These are phyloP conservation scores for Rhizopogon parksii DNA, from an alignment of 1,284 basidiomycete species.

Conservation along the genomic window DNA sequence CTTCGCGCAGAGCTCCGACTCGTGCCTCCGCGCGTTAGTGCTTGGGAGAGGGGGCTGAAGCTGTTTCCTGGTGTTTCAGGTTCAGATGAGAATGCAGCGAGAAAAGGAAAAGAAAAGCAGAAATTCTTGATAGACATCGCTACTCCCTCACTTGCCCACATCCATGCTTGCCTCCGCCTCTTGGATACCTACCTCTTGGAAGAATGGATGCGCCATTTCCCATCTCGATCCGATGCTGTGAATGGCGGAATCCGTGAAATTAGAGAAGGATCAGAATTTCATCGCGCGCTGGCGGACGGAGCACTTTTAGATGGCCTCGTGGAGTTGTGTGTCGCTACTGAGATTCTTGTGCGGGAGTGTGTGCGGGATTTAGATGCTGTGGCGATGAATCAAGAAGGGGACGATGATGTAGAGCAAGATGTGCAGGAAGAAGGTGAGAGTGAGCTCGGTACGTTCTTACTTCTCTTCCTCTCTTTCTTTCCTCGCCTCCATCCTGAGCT, in stretches of 20 bases:
- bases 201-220: conserved; percentile 34
- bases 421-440: background rate
- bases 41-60: conserved; percentile 37
- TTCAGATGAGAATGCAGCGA: background rate
- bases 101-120: background rate
- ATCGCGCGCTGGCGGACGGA: background rate
- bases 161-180: conserved; percentile 51
- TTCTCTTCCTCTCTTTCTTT: background rate
- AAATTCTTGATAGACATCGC: background rate
- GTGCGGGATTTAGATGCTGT: background rate
- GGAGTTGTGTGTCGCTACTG: background rate
- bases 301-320: background rate
- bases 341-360: background rate
- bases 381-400: background rate
- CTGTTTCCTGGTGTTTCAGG: conserved; percentile 18
- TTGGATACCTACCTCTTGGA: conserved; percentile 57
- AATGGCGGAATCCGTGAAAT: too few species aligned
- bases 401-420: background rate
- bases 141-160: conserved; percentile 36
- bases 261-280: background rate
- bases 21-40: conserved; percentile 32
- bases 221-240: background rate
- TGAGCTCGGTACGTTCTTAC: background rate
- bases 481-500: background rate
- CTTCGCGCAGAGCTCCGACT: conserved; percentile 34